phyloP scores from a whole-genome alignment of 2,329 filamentous ascomycete genomes.

The Cladophialophora bantiana region DNA sequence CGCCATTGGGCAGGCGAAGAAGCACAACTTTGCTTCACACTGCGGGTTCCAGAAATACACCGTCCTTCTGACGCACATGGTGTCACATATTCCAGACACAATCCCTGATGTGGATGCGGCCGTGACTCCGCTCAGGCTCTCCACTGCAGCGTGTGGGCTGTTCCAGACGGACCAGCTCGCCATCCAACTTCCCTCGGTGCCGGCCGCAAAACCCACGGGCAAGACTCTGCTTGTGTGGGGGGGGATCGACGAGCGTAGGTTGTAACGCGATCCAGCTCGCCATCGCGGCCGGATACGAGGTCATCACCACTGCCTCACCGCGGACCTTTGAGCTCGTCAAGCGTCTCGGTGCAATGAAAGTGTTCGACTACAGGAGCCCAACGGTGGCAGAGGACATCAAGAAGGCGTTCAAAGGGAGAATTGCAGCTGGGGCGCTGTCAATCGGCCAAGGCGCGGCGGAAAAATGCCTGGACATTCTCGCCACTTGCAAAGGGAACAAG shows the following conservation, averaged over 20 bases:
- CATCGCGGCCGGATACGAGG: constrained; percentile 48
- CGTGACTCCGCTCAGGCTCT: constrained; percentile 47
- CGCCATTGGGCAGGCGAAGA: constrained; percentile 32
- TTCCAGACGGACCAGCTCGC: constrained; percentile 41
- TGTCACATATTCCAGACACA: constrained; percentile 43
- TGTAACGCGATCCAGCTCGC: constrained; percentile 52
- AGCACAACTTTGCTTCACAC: constrained; percentile 50
- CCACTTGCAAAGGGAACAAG: constrained; percentile 35
- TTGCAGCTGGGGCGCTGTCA: constrained; percentile 36
- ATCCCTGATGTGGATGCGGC: constrained; percentile 45
- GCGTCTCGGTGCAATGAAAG: constrained; percentile 44
- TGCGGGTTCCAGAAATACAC: constrained; percentile 42
- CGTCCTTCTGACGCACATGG: constrained; percentile 37
- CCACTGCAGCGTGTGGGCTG: constrained; percentile 46
- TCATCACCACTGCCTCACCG: constrained; percentile 47
- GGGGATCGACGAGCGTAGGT: constrained; percentile 53
- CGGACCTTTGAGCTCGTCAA: constrained; percentile 44
- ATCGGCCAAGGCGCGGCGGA: constrained; percentile 35
- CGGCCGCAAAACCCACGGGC: constrained; percentile 15
- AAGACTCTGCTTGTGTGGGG: constrained; percentile 50
- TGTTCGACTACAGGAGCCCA: constrained; percentile 55
- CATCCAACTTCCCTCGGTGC: constrained; percentile 38
- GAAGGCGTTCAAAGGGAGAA: constrained; percentile 37
- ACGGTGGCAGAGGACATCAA: constrained; percentile 45
- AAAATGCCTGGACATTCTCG: constrained; percentile 36